Percentiles rank a stretch among this genome's conserved stretches.
These are phyloP conservation scores for Pelagophyceae sp. DNA, from an alignment of 352 stramenopile species.

Conservation along the genomic window DNA sequence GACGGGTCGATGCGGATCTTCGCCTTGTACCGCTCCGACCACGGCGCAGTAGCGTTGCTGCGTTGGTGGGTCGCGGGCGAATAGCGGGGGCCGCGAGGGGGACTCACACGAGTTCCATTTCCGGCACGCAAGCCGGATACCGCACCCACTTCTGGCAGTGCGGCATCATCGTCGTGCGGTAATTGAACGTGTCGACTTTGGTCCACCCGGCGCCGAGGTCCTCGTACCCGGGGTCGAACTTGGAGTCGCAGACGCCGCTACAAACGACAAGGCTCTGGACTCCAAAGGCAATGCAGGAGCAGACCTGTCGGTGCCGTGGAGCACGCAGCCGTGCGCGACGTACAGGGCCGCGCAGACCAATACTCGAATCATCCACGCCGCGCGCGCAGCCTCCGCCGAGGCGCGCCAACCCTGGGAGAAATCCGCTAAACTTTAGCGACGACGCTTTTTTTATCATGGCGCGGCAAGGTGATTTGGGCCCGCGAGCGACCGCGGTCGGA, in stretches of 20 bases:
- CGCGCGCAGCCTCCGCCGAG: too few species aligned
- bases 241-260: constrained; percentile 14
- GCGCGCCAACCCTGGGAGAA: too few species aligned
- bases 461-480: too few species aligned
- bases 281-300: not conserved
- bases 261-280: too few species aligned
- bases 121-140: constrained; percentile 33
- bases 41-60: too few species aligned
- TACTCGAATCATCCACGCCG: too few species aligned
- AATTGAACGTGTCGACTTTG: not conserved
- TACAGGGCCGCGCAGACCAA: not conserved
- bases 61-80: too few species aligned
- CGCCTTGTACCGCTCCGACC: not conserved
- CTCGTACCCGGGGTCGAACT: not conserved
- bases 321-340: constrained; percentile 6
- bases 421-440: too few species aligned
- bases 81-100: too few species aligned
- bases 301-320: constrained; percentile 15
- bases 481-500: too few species aligned
- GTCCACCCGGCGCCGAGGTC: not conserved
- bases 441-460: too few species aligned
- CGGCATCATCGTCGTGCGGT: constrained; percentile 26
- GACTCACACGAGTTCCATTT: constrained; percentile 29
- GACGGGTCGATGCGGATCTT: not conserved
- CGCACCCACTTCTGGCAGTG: constrained; percentile 30